Evolutionary conservation across 768 basidiomycete genomes (phyloP).

Genomic region (Boletus rufocinnamomeus): DNA sequence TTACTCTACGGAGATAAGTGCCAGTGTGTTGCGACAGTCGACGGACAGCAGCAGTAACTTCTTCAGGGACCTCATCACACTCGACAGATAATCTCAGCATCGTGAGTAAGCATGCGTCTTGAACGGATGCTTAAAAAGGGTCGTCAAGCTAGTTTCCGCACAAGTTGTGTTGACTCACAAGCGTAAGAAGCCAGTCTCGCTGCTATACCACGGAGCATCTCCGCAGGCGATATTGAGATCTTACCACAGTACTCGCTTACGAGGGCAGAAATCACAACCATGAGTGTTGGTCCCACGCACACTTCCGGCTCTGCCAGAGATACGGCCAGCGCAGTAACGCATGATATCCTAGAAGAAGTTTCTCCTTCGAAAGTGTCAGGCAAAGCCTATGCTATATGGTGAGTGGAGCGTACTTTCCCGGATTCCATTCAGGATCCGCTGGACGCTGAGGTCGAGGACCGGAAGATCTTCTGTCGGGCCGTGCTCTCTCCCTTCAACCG

Average conservation of each 20-base stretch:
- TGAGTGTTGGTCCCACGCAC: constrained; percentile 54
- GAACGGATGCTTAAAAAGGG: constrained; percentile 55
- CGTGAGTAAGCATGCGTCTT: constrained; percentile 70
- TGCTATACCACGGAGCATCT: constrained; percentile 50
- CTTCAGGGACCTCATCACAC: constrained; percentile 53
- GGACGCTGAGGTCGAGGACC: constrained; percentile 59
- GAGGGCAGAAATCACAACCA: constrained; percentile 69
- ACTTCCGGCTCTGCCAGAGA: constrained; percentile 42
- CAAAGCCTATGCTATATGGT: background rate
- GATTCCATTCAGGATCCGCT: constrained; percentile 52
- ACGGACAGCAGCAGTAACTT: constrained; percentile 45
- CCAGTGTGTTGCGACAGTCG: constrained; percentile 46
- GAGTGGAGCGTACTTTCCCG: constrained; percentile 46
- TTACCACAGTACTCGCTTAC: constrained; percentile 60
- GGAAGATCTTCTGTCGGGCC: constrained; percentile 33
- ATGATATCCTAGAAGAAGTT: constrained; percentile 43
- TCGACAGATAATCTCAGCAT: constrained; percentile 69
- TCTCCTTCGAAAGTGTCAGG: constrained; percentile 38
- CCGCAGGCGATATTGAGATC: constrained; percentile 50
- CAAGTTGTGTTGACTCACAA: constrained; percentile 41
- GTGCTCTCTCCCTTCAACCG: constrained; percentile 37
- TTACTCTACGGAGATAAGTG: constrained; percentile 60
- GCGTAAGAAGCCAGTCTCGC: constrained; percentile 41
- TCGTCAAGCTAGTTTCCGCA: constrained; percentile 8
- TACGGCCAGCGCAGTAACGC: constrained; percentile 47